phyloP scores from a whole-genome alignment of 1,284 basidiomycete genomes.

The Sanghuangporus baumii region DNA sequence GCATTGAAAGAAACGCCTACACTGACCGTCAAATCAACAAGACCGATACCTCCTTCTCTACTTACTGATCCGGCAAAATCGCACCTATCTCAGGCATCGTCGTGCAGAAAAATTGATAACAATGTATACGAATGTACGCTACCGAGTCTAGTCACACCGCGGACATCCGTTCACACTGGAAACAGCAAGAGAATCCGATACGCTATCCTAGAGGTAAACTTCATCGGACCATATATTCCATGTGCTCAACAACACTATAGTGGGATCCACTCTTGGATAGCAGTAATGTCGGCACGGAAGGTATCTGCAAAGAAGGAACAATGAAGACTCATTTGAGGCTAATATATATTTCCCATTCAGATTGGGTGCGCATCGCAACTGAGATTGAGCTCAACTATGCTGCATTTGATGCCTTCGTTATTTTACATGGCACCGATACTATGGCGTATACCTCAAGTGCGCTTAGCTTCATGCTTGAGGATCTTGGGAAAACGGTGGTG shows the following conservation, averaged over 20 bases:
- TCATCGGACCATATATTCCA: not conserved
- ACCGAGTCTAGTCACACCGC: slow-evolving; percentile 72
- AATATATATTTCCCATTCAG: slow-evolving; percentile 33
- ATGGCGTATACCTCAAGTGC: slow-evolving; percentile 89
- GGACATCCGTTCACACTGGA: slow-evolving; percentile 55
- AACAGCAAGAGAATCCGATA: slow-evolving; percentile 71
- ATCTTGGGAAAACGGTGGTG: slow-evolving; percentile 85
- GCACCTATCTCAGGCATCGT: slow-evolving; percentile 23
- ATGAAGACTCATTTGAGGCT: slow-evolving; percentile 8
- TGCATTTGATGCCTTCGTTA: slow-evolving; percentile 83
- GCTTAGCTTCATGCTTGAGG: slow-evolving; percentile 84
- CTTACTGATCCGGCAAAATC: slow-evolving; percentile 28
- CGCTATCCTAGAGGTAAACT: slow-evolving; percentile 67
- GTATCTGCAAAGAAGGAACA: slow-evolving; percentile 31
- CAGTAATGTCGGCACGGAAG: slow-evolving; percentile 78
- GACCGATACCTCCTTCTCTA: slow-evolving; percentile 46
- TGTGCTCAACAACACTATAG: slow-evolving; percentile 32
- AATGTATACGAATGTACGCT: slow-evolving; percentile 64
- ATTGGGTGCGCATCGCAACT: slow-evolving; percentile 85
- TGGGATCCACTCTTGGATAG: slow-evolving; percentile 87
- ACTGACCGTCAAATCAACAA: slow-evolving; percentile 64
- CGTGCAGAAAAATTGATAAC: slow-evolving; percentile 49
- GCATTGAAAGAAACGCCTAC: slow-evolving; percentile 39
- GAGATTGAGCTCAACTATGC: slow-evolving; percentile 89
- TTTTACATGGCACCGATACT: slow-evolving; percentile 91